Percentiles rank a stretch among this genome's conserved stretches.
Conservation (phyloP, 257 asterid species). For the Plantago ovata region DNA sequence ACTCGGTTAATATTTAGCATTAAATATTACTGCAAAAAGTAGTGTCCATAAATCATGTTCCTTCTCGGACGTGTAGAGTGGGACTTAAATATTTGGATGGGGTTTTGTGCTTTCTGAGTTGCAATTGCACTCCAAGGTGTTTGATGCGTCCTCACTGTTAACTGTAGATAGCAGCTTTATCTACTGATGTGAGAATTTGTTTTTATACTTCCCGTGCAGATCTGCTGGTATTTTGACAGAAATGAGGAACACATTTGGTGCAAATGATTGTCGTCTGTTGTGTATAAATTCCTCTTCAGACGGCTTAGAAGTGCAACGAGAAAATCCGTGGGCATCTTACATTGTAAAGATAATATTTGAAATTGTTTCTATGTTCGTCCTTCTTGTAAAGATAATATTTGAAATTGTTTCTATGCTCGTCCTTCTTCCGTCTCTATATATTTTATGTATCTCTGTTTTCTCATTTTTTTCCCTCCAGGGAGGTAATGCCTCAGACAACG, state of each 20-base stretch:
- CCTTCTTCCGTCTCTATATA: constrained; percentile 10
- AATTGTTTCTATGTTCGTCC: constrained; percentile 8
- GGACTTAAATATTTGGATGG: too few relatives aligned
- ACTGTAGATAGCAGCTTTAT: constrained; percentile 19
- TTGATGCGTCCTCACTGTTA: constrained; percentile 16
- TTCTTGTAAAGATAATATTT: constrained; percentile 43
- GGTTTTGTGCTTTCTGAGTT: too few relatives aligned
- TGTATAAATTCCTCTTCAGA: constrained; percentile 73
- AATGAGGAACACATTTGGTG: constrained; percentile 85
- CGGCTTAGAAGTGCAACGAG: constrained; percentile 51
- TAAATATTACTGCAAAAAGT: too few relatives aligned
- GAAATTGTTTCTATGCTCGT: constrained; percentile 10
- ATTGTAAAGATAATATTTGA: constrained; percentile 43
- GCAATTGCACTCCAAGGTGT: not conserved
- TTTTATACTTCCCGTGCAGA: constrained; percentile 41
- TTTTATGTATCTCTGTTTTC: constrained; percentile 17
- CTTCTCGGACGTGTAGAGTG: too few relatives aligned
- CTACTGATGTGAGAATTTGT: constrained; percentile 15
- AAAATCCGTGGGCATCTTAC: constrained; percentile 65
- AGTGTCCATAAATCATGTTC: too few relatives aligned
- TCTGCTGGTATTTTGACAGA: constrained; percentile 65
- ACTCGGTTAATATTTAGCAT: too few relatives aligned
- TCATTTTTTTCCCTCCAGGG: constrained; percentile 42
- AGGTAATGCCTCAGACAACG: constrained; percentile 35
- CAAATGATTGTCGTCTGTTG: constrained; percentile 71